Evolutionary conservation across 2,329 filamentous ascomycete genomes (phyloP), one percentile per base, ranked within the genome.

Genomic region (Fusarium torreyae): DNA sequence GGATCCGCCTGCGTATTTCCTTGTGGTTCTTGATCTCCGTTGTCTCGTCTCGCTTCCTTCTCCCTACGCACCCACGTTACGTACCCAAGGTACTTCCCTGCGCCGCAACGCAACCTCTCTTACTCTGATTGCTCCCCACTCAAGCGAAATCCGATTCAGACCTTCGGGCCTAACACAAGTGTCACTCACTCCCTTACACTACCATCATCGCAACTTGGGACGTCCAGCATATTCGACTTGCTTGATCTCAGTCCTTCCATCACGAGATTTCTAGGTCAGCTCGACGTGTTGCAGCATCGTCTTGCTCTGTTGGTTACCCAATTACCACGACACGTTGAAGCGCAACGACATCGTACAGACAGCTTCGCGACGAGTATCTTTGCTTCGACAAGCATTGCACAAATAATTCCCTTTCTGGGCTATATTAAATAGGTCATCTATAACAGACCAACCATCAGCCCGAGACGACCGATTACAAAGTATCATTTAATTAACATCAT

Each of bases 401-500:
- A 39, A 55, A 51, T 38, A 46, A 17, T 11, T 49, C n/a, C 20
- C 51, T 11, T 43, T 45, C 20, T 34, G 24, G 33, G 13, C 31
- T 38, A 20, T 33, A 18, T 40, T n/a, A 14, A 56, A 48, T 9
- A 33, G 20, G 38, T 33, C 31, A 39, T 26, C 15, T 55, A 17
- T 42, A 58, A 42, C n/a, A 49, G 50, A 58, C 24, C 48, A 57
- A 52, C 13, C 50, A 60, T 50, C 59, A 58, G 4, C 14, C 20
- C 39, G 42, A 66, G 40, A 53, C 63, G 50, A 50, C 22, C 36
- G 15, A 38, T 40, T 26, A 38, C 42, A 49, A 52, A 60, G 40
- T 46, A 68, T 68, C 48, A 22, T 49, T 57, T 39, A 42, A 43
- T 28, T 55, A 51, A 33, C 36, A 68, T 60, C 43, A n/a, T 64